Evolutionary conservation across 2,329 filamentous ascomycete genomes (phyloP).

Genomic region (Podosphaera xanthii): DNA sequence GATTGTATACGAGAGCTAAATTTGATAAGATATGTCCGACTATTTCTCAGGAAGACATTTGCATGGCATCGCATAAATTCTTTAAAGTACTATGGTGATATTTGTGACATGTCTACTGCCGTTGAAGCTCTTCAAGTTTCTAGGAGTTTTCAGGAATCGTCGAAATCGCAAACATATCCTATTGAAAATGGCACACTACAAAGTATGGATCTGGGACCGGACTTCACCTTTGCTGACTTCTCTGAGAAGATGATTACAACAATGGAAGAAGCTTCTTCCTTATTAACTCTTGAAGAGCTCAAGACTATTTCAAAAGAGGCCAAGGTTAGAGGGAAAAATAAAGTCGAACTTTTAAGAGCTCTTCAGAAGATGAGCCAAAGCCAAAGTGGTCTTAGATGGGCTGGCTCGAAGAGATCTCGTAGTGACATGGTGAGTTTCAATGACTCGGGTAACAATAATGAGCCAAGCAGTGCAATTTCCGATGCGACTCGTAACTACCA

Average conservation of each 20-base stretch:
- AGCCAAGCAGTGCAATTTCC: conserved; percentile 14
- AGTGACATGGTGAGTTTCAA: conserved; percentile 5
- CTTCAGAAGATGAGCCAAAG: conserved; percentile 50
- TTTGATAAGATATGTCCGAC: conserved; percentile 52
- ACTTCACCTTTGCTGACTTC: conserved; percentile 59
- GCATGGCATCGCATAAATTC: conserved; percentile 70
- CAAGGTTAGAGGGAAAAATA: conserved; percentile 72
- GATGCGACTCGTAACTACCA: conserved; percentile 42
- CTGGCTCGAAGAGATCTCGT: conserved; percentile 34
- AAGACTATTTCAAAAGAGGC: conserved; percentile 67
- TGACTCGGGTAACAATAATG: background rate
- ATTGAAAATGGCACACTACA: conserved; percentile 25
- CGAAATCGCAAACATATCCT: conserved; percentile 15
- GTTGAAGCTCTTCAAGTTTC: conserved; percentile 38
- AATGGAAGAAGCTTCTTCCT: conserved; percentile 59
- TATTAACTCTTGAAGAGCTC: conserved; percentile 72
- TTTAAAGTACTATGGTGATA: conserved; percentile 62
- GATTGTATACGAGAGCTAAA: background rate
- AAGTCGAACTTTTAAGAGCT: conserved; percentile 53
- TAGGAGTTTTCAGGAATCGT: conserved; percentile 22
- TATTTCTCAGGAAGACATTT: conserved; percentile 80
- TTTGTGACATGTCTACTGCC: conserved; percentile 47
- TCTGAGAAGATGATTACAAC: conserved; percentile 52
- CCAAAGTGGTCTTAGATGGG: conserved; percentile 52
- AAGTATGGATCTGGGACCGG: conserved; percentile 25